Conservation (phyloP, 73 alveolate species). For the Tetrahymena malaccensis region DNA sequence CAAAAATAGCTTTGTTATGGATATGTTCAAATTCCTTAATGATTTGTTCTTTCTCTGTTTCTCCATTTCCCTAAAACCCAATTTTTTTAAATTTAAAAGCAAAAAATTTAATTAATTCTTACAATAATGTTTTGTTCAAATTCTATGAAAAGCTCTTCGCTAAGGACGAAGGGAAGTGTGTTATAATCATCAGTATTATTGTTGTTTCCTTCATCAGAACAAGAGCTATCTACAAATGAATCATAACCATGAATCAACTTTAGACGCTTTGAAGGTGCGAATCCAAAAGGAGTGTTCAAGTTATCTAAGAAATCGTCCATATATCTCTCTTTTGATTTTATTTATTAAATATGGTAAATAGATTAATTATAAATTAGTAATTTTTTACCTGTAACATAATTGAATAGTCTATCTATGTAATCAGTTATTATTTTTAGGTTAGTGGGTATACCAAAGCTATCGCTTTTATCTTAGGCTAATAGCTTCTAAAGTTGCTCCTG, state of each 20-base stretch:
- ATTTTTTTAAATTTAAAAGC: background rate
- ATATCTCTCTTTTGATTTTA: background rate
- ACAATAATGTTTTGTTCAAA: background rate
- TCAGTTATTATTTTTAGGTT: background rate
- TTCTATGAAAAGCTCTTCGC: constrained; percentile 2
- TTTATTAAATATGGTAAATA: background rate
- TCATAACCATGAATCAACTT: constrained; percentile 17
- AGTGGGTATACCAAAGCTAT: background rate
- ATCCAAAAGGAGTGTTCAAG: constrained; percentile 30
- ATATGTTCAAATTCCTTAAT: constrained; percentile 3
- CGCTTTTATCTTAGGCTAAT: background rate
- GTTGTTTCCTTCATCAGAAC: background rate
- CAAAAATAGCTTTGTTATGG: constrained; percentile 30
- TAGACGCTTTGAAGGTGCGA: constrained; percentile 11
- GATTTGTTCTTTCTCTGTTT: background rate
- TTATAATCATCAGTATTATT: background rate
- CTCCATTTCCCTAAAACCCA: background rate
- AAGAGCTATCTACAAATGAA: background rate
- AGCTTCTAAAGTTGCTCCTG: background rate
- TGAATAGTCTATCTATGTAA: background rate
- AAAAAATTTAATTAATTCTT: background rate
- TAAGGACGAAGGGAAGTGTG: constrained; percentile 1
- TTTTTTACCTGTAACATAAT: background rate
- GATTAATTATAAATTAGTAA: background rate
- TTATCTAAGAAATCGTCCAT: background rate